Evolutionary conservation across 2,329 filamentous ascomycete species (phyloP), one percentile per base, ranked within the genome.

Genomic region (Pseudogymnoascus sp.): DNA sequence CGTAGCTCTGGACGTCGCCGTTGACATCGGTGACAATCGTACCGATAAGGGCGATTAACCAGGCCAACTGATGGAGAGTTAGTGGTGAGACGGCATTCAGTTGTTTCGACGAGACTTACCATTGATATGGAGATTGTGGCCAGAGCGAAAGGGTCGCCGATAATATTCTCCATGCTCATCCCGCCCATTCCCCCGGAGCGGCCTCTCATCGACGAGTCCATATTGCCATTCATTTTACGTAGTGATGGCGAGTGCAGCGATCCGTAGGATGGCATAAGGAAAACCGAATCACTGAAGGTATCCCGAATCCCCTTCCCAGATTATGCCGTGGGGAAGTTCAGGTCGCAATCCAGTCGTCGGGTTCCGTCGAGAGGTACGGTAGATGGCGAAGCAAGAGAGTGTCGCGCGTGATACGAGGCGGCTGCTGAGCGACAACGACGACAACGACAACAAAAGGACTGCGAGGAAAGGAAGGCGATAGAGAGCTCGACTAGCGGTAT

Each of bases 121-220:
- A 90, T 82, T 67, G 89, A 86, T 75, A 98, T 97, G 64, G 93
- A 97, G 67, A 96, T 86, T 37, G 95, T 98, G 62, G 93, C 92
- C 65, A 99, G 84, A 65, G 93, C 93, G 77, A 99, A 98, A 5
- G 95, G 95, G 78, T 99, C 93, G 71, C 95, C 95, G 66, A 97
- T 83, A 71, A 99, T 92, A 78, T 97, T 96, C 74, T 90, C 90
- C 76, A 93, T 77, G 76, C 85, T 89, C 76, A 96, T 88, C 70
- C 77, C 78, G 67, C 79, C 75, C 78, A 78, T 81, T 64, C 72
- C 72, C 61, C 79, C 79, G 73, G 75, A 80, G 73, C 83, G 80
- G 72, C 81, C 76, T 62, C 78, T 69, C 59, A 19, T 31, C 14
- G 35, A 38, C 68, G 79, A 79, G 73, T 86, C 78, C 74, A 84